Evolutionary conservation across 306 rosid genomes (phyloP), one percentile per base, ranked within the genome.

Genomic region (Crataegus laevigata): DNA sequence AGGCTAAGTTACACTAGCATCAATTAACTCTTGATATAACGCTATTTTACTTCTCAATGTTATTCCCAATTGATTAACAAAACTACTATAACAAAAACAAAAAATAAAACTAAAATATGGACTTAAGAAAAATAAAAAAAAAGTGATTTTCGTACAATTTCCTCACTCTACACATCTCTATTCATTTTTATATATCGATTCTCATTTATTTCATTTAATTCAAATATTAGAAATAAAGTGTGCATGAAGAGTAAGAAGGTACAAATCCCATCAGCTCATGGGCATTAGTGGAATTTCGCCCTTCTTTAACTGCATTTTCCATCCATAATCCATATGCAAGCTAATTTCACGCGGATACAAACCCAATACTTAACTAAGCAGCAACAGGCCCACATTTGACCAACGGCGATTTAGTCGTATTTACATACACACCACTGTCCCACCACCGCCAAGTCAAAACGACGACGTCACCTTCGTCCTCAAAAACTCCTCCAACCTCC

Each of bases 361-460:
- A 60, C 21, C 21, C 36, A 60, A 26, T 24, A 54, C 40, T 30
- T 29, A 30, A 30, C 22, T 5, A 62, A 62, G 67, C 67, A 58
- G 4, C 30, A 59, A 11, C 29, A 12, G 64, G 13, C 29, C 64
- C 50, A 54, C 65, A 50, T 75, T 75, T 75, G 79, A 75, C 79
- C 72, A 66, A 75, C 65, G 17, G 24, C 72, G 4, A 11, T 10
- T 40, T 4, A 32, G 54, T 47, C 54, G 54, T 50, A 50, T 50
- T 50, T 50, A 50, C 54, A 2, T 5, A 17, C 54, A 17, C 54
- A 50, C 54, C 54, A 21, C 52, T 15, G 52, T 47, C 52, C 52
- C 19, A 47, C 52, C 57, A 13, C 14, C 40, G 1, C 14, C 66
- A 19, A 65, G 47, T 47, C 61, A 29, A 75, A 30, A 28, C 72